Base-by-base conservation (phyloP, 2,329 filamentous ascomycete genomes). In the Dothistroma pini region DNA sequence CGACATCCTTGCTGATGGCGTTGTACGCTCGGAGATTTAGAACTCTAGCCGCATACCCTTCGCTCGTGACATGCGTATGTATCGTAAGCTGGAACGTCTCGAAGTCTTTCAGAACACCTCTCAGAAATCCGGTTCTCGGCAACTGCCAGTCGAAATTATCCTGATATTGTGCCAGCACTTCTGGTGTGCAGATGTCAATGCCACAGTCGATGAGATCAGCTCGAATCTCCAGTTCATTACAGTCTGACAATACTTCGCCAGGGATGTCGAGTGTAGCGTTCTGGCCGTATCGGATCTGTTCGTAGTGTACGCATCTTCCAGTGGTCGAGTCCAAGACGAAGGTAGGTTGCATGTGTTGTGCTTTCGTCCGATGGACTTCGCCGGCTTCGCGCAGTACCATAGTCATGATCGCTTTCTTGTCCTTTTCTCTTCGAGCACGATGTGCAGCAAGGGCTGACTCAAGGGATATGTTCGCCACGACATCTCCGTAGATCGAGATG, bases 1-100 rank as follows among this genome's bases (percentile, higher is more conserved):
- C 81, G n/a, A 97, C 84, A 72, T 97, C 93, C 70, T 86, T 89
- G 74, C 87, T 93, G 57, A 99, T 86, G 32, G 92, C 86, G 71
- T 96, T 91, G 78, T 97, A 99, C 71, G 93, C 88, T 71, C 90
- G 89, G 25, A 97, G 81, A 71, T 92, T 96, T 72, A 86, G 88
- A 12, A 91, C 93, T 65, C 95, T 84, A 1, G 93, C 92, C 1
- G 91, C 90, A 72, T 97, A 99, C 61, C 91, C 86, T 56, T 92
- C 85, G 38, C 86, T 84, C 50, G 96, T 81, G 65, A 97, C 88
- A 70, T 97, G 89, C 2, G 91, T 89, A 74, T 97, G 92, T 56
- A 99, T 91, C n/a, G 91, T 92, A 79, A 97, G 96, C 61, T 93
- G 93, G 75, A 97, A 97, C 59, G 97, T 81, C 74, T 99, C 95